Percentiles rank a stretch among this genome's conserved stretches.
phyloP scores from a whole-genome alignment of 768 basidiomycete species.

The Boletales sp. region DNA sequence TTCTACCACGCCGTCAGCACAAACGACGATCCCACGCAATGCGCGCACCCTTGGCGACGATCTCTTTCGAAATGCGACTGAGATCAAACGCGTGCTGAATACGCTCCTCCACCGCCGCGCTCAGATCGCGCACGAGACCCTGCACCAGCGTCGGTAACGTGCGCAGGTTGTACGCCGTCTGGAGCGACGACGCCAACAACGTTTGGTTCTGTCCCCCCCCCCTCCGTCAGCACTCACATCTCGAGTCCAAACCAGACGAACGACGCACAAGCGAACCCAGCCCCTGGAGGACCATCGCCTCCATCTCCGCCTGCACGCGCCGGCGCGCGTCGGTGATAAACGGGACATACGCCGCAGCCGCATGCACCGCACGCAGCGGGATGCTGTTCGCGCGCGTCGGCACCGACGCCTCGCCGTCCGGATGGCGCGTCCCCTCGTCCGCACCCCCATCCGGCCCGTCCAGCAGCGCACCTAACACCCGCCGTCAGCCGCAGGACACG shows the following conservation, averaged over 20 bases:
- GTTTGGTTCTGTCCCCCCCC: slow-evolving; percentile 68
- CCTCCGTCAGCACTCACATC: background rate
- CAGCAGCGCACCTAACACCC: slow-evolving; percentile 44
- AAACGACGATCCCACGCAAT: background rate
- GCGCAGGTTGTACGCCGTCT: slow-evolving; percentile 92
- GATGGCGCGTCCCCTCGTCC: background rate
- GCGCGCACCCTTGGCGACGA: slow-evolving; percentile 65
- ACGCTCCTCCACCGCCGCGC: slow-evolving; percentile 76
- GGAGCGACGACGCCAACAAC: slow-evolving; percentile 86
- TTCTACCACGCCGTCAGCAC: slow-evolving; percentile 8
- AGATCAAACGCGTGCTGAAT: slow-evolving; percentile 86
- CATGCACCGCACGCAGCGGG: slow-evolving; percentile 69
- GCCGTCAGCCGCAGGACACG: background rate
- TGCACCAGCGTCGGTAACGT: slow-evolving; percentile 81
- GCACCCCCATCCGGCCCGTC: slow-evolving; percentile 35
- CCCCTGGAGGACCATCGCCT: slow-evolving; percentile 81
- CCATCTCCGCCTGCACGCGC: slow-evolving; percentile 82
- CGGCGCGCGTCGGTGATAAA: slow-evolving; percentile 69
- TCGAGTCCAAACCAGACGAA: background rate
- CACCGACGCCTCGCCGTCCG: slow-evolving; percentile 10
- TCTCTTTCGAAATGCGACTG: slow-evolving; percentile 80
- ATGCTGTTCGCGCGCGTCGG: slow-evolving; percentile 31
- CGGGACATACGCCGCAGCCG: slow-evolving; percentile 65
- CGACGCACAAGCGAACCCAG: slow-evolving; percentile 66
- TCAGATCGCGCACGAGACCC: slow-evolving; percentile 72